Percentiles rank a stretch among this genome's conserved stretches.
phyloP scores from a whole-genome alignment of 2,329 filamentous ascomycete species.

The Geosmithia flava region DNA sequence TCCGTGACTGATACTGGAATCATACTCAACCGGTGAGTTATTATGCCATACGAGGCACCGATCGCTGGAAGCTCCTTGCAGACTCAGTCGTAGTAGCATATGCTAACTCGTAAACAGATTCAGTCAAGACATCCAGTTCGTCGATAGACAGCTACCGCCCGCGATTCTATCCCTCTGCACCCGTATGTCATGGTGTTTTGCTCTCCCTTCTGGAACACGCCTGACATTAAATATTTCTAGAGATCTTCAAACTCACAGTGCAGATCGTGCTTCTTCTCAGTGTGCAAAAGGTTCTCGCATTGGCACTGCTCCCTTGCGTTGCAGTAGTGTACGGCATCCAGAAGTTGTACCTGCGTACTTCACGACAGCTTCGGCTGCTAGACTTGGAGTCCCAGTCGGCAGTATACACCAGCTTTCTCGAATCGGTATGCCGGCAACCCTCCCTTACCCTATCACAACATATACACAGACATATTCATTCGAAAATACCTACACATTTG shows the following conservation, averaged over 20 bases:
- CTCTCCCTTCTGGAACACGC: too few species aligned
- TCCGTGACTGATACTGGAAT: not conserved
- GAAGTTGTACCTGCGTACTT: slow-evolving; percentile 37
- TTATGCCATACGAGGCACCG: not conserved
- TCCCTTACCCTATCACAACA: too few species aligned
- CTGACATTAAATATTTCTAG: not conserved
- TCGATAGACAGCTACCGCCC: not conserved
- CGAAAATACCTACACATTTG: too few species aligned
- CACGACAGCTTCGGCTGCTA: slow-evolving; percentile 35
- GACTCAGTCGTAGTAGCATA: not conserved
- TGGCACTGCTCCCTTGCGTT: not conserved
- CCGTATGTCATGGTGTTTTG: not conserved
- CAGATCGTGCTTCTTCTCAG: not conserved
- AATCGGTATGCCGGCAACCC: slow-evolving; percentile 28
- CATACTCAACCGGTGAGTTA: not conserved
- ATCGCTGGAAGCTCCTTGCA: too few species aligned
- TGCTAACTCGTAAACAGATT: not conserved
- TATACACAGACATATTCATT: too few species aligned
- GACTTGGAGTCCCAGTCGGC: slow-evolving; percentile 39
- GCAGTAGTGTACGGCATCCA: slow-evolving; percentile 19
- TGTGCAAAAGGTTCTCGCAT: not conserved
- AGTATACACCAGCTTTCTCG: slow-evolving; percentile 36
- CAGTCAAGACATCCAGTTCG: not conserved
- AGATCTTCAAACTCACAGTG: not conserved
- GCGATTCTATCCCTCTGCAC: not conserved